Conservation (phyloP, 257 asterid genomes). For the Fraxinus pennsylvanica region DNA sequence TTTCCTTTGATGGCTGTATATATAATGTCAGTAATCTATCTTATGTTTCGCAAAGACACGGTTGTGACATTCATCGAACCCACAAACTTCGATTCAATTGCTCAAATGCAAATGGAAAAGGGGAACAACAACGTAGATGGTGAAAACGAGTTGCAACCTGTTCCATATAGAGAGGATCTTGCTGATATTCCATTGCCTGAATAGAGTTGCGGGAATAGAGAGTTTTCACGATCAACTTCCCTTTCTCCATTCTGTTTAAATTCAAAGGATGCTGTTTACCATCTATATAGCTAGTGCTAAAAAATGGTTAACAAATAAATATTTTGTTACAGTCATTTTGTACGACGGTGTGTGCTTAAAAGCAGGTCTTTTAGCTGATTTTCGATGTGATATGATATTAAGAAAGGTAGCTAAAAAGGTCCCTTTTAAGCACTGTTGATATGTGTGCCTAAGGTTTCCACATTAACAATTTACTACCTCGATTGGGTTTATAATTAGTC, state of each 20-base stretch:
- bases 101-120: slow-evolving; percentile 47
- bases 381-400: too few relatives aligned
- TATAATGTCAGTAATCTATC: slow-evolving; percentile 64
- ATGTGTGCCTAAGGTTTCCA: not conserved
- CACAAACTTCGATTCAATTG: slow-evolving; percentile 34
- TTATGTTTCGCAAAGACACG: slow-evolving; percentile 75
- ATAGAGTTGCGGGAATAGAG: slow-evolving; percentile 19
- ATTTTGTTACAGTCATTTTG: too few relatives aligned
- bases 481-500: not conserved
- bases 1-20: slow-evolving; percentile 77
- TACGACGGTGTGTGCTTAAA: not conserved
- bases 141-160: slow-evolving; percentile 29
- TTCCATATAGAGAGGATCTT: slow-evolving; percentile 68
- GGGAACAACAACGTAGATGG: slow-evolving; percentile 30
- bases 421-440: too few relatives aligned
- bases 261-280: not conserved
- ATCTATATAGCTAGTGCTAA: not conserved
- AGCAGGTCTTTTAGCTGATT: not conserved
- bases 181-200: slow-evolving; percentile 53
- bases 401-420: too few relatives aligned
- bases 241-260: not conserved
- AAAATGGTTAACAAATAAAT: not conserved
- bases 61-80: slow-evolving; percentile 62
- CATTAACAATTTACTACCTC: too few relatives aligned
- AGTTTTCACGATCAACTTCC: not conserved